Evolutionary conservation across 495 filamentous ascomycete genomes (phyloP).

Genomic region (Neurospora sp.): DNA sequence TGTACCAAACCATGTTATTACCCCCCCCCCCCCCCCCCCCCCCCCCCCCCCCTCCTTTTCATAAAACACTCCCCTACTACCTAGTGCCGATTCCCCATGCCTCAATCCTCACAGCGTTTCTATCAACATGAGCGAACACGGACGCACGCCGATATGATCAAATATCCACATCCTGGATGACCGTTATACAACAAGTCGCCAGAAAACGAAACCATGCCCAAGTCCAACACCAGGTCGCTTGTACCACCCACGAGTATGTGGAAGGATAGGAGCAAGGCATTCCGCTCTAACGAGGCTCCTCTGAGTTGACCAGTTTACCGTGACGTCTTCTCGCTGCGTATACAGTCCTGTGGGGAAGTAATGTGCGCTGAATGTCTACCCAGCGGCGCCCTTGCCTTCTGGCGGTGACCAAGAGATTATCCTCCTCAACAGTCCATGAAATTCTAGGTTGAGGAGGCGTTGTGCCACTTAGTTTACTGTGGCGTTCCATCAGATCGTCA

Average conservation of each 20-base stretch:
- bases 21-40: too few relatives aligned
- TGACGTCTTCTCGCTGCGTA: background rate
- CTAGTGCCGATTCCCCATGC: background rate
- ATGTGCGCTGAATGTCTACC: background rate
- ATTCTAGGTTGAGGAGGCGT: too few relatives aligned
- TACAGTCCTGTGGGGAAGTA: background rate
- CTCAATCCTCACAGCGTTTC: background rate
- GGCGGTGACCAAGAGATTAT: background rate
- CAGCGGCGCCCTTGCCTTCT: background rate
- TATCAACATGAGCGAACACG: background rate
- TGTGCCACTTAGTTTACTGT: background rate
- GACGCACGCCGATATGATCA: background rate
- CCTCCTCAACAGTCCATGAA: too few relatives aligned
- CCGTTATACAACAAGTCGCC: background rate
- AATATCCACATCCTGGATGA: background rate
- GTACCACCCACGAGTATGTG: background rate
- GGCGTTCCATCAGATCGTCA: background rate
- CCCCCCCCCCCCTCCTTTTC: background rate
- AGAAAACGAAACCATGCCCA: background rate
- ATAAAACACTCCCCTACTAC: background rate
- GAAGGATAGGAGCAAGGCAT: background rate
- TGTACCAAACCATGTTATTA: background rate
- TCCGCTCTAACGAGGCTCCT: background rate
- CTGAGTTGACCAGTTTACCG: background rate
- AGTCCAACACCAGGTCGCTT: background rate